Base-by-base conservation (phyloP, 768 basidiomycete species). In the Butyriboletus loyo region DNA sequence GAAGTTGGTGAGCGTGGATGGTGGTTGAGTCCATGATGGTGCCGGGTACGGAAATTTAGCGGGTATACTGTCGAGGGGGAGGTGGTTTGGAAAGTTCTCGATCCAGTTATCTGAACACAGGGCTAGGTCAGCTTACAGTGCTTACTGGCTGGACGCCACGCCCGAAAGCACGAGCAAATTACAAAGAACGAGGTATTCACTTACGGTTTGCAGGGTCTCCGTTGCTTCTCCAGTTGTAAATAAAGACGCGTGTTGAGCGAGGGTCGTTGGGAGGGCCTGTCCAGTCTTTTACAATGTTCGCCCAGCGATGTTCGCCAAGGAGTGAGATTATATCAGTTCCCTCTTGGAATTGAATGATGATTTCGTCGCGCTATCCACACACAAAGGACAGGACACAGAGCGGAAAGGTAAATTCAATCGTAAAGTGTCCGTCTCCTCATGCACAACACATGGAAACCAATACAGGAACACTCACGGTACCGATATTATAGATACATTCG, bases 191-290 rank as follows among this genome's bases (percentile, higher is more conserved):
- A 17, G 2, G 15, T 17, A 14, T 49, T 10, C 14, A 65, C 67
- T 54, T 25, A 71, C 69, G 68, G 31, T 61, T 63, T 32, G 58
- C 49, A 30, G 69, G 69, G 40, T 69, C 67, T 7, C 68, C 69
- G 2, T 69, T 63, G 11, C 62, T 60, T 25, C 48, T 55, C 67
- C 64, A 69, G 45, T 71, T 69, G 36, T 71, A 69, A 22, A 61
- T 27, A 36, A 71, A 69, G 5, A 67, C 56, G 7, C 49, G 46
- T 1, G 65, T 68, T 1, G 69, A 45, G 4, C 30, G 46, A 14
- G 30, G 24, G 32, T 66, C 55, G 5, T 58, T n/a, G n/a, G 52
- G 53, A 17, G 7, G 19, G 4, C 43, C 43, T 2, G 11, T 45
- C 21, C 24, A 10, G 8, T 11, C 5, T 35, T 30, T 52, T 5